Conservation (phyloP, 75 land plant genomes). For the Picea glauca region DNA sequence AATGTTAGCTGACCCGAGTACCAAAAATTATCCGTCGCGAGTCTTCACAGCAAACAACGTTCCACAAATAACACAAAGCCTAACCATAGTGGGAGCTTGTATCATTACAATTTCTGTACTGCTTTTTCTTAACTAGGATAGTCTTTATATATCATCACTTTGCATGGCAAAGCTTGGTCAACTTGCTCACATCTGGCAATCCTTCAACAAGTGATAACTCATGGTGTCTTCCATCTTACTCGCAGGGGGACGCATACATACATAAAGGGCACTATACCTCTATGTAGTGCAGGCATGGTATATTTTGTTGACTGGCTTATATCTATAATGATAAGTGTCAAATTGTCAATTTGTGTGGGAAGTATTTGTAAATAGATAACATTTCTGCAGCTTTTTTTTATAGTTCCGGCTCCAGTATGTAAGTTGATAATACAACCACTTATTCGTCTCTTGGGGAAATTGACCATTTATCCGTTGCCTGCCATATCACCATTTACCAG, state of each 20-base stretch:
- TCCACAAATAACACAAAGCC: background rate
- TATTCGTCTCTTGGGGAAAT: too few relatives aligned
- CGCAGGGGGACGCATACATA: too few relatives aligned
- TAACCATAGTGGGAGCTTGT: background rate
- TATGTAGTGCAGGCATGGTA: background rate
- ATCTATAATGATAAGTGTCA: background rate
- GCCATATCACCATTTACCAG: too few relatives aligned
- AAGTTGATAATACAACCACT: background rate
- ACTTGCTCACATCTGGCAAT: background rate
- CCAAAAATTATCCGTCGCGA: conserved; percentile 1
- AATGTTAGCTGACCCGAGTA: conserved; percentile 3
- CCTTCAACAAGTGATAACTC: background rate
- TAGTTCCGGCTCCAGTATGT: background rate
- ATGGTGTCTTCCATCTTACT: conserved; percentile 1
- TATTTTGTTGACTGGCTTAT: background rate
- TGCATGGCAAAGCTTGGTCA: background rate
- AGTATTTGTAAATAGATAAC: background rate
- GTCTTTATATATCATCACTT: background rate
- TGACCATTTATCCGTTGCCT: too few relatives aligned
- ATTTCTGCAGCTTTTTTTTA: background rate
- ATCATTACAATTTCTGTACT: background rate
- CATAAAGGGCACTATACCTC: background rate
- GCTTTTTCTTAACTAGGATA: background rate
- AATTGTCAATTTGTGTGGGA: background rate
- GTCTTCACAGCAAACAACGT: background rate